These are phyloP conservation scores for Linanthus parryae DNA, from an alignment of 148 eudicot species.

Conservation along the genomic window DNA sequence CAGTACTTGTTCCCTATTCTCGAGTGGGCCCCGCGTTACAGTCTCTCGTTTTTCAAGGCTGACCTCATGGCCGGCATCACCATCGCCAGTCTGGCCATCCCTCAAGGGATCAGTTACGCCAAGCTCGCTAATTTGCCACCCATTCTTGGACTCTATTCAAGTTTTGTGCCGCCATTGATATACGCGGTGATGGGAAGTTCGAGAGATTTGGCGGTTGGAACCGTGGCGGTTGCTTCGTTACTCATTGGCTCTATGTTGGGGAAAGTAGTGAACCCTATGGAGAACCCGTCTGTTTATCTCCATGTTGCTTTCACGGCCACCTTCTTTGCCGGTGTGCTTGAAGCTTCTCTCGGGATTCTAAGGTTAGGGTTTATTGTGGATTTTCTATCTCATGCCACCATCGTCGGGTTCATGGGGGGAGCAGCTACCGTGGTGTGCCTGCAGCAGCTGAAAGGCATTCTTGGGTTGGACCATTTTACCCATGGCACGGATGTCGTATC, in stretches of 20 bases:
- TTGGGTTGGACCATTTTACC: slow-evolving; percentile 77
- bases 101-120: slow-evolving; percentile 99
- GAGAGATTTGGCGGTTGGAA: slow-evolving; percentile 85
- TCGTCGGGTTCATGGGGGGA: slow-evolving; percentile 96
- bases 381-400: slow-evolving; percentile 90
- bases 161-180: slow-evolving; percentile 90
- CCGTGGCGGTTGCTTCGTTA: slow-evolving; percentile 82
- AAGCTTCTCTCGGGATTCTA: slow-evolving; percentile 69
- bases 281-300: slow-evolving; percentile 68
- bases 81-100: slow-evolving; percentile 91
- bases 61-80: slow-evolving; percentile 87
- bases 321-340: slow-evolving; percentile 64
- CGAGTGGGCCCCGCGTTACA: slow-evolving; percentile 77
- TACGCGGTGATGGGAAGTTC: slow-evolving; percentile 98
- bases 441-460: slow-evolving; percentile 80
- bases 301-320: slow-evolving; percentile 91
- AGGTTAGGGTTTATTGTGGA: slow-evolving; percentile 95
- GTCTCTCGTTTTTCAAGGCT: slow-evolving; percentile 42
- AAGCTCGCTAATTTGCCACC: slow-evolving; percentile 93
- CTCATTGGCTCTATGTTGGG: slow-evolving; percentile 73
- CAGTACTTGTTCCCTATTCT: slow-evolving; percentile 75
- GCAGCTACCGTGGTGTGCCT: slow-evolving; percentile 91
- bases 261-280: slow-evolving; percentile 39
- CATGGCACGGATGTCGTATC: slow-evolving; percentile 73
- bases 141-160: slow-evolving; percentile 88